Conservation (phyloP, 495 filamentous ascomycete genomes). For the Bombardia bombarda region DNA sequence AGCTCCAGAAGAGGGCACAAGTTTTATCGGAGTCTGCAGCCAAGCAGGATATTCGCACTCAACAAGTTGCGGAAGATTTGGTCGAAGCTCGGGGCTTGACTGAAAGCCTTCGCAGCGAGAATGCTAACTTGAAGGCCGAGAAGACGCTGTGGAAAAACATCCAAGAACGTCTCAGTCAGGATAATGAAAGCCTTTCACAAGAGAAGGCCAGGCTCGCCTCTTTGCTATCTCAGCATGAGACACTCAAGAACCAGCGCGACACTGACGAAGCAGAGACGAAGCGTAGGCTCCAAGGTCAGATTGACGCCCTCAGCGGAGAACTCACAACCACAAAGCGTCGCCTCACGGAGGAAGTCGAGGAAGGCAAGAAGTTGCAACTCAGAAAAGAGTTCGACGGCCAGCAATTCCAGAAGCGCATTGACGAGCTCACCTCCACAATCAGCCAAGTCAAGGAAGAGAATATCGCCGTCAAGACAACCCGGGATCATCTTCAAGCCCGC, state of each 20-base stretch:
- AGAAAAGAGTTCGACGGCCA: constrained; percentile 83
- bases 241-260: constrained; percentile 82
- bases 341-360: constrained; percentile 75
- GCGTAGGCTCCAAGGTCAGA: constrained; percentile 64
- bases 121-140: constrained; percentile 85
- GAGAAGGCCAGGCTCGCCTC: constrained; percentile 75
- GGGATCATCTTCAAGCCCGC: constrained; percentile 77
- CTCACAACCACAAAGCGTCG: constrained; percentile 72
- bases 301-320: constrained; percentile 72
- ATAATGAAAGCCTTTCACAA: constrained; percentile 75
- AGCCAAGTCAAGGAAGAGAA: constrained; percentile 74
- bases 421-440: constrained; percentile 76
- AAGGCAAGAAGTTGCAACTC: constrained; percentile 65
- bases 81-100: constrained; percentile 72
- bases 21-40: constrained; percentile 69
- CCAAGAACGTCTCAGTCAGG: constrained; percentile 75
- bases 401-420: constrained; percentile 78
- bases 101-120: constrained; percentile 86
- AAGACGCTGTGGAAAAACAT: constrained; percentile 87
- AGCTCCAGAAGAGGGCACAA: constrained; percentile 74
- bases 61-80: constrained; percentile 88
- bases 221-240: constrained; percentile 72
- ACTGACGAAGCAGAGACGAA: constrained; percentile 72
- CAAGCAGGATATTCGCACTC: constrained; percentile 80
- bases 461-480: constrained; percentile 70